These are phyloP conservation scores for Crithidia brevicula DNA, from an alignment of 208 protist species.

Conservation along the genomic window DNA sequence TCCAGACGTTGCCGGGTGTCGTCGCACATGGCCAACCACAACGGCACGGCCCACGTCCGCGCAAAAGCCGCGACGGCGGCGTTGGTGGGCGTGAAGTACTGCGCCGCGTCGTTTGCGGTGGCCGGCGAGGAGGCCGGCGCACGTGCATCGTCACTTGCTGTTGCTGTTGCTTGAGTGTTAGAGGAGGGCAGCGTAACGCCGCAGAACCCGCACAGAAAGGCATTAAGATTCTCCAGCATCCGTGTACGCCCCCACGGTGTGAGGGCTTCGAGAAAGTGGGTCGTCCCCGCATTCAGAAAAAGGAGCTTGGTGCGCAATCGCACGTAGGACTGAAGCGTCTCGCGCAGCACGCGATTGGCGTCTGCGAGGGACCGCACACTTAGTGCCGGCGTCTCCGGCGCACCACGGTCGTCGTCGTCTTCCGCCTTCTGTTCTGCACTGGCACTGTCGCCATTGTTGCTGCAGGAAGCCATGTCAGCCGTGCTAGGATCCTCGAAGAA, in stretches of 20 bases:
- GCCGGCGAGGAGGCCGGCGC: too few species aligned
- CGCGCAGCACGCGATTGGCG: slow-evolving; percentile 53
- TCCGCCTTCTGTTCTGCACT: background rate
- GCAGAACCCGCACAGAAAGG: slow-evolving; percentile 42
- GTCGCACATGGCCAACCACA: slow-evolving; percentile 69
- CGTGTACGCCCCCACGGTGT: slow-evolving; percentile 45
- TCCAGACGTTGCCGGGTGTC: slow-evolving; percentile 28
- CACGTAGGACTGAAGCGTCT: slow-evolving; percentile 53
- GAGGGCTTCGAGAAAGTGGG: slow-evolving; percentile 50
- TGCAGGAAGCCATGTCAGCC: background rate
- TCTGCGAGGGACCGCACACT: slow-evolving; percentile 29
- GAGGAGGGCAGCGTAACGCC: slow-evolving; percentile 8
- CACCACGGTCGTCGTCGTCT: background rate
- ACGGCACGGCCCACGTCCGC: slow-evolving; percentile 55
- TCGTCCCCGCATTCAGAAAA: slow-evolving; percentile 49
- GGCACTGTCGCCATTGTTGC: background rate
- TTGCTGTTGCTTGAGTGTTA: background rate
- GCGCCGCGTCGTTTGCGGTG: background rate
- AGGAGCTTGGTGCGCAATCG: slow-evolving; percentile 53
- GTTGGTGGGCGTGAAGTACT: slow-evolving; percentile 23
- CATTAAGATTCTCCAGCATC: slow-evolving; percentile 36
- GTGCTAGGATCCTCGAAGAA: slow-evolving; percentile 15
- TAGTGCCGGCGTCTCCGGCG: background rate
- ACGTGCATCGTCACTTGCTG: too few species aligned
- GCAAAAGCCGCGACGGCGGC: slow-evolving; percentile 42